Base-by-base conservation (phyloP, 805 yeast genomes). In the Zygosaccharomyces siamensis region DNA sequence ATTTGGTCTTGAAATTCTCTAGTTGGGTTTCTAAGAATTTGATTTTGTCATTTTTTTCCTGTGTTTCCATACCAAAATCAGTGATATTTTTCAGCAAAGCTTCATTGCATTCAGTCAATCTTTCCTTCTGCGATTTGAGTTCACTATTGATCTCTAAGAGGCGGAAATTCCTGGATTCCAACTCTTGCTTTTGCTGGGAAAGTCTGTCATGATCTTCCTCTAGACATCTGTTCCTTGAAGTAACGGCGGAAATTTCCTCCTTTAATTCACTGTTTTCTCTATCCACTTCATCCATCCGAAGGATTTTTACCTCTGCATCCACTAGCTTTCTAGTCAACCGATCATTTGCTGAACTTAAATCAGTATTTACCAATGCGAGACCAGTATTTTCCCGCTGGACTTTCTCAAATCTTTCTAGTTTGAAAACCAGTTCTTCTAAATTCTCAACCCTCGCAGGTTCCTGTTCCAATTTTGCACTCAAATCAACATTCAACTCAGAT, bases 331-430 rank as follows among this genome's bases (percentile, higher is more conserved):
- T 7, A 23, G n/a, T 20, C 20, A 41, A 30, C 18, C 30, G 36
- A n/a, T 30, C 44, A 28, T 41, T 41, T 20, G 7, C 14, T 41
- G 44, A 28, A 16, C 28, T 33, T 7, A 41, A 30, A 30, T 41
- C 44, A n/a, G 37, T n/a, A 30, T 41, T 41, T 7, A 41, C 44
- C 20, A 41, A 16, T 8, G 44, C 24, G 26, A 41, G 24, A 10
- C 44, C 44, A 18, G 36, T 41, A 20, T 41, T 41, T 16, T 41
- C 44, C 37, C 30, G 35, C 24, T 31, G 32, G 8, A 41, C 24
- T 18, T 30, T 11, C 4, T 41, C 44, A 20, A 41, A 30, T 20
- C 18, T 14, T 12, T 39, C 31, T n/a, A 39, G 12, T 39, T 27
- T 41, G 10, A 16, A 26, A 8, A 30, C 5, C 10, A 7, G 4